A percentile compares a stretch with the other conserved stretches of the same genome.
Evolutionary conservation across 257 asterid genomes (phyloP).

Genomic region (Rauvolfia tetraphylla): DNA sequence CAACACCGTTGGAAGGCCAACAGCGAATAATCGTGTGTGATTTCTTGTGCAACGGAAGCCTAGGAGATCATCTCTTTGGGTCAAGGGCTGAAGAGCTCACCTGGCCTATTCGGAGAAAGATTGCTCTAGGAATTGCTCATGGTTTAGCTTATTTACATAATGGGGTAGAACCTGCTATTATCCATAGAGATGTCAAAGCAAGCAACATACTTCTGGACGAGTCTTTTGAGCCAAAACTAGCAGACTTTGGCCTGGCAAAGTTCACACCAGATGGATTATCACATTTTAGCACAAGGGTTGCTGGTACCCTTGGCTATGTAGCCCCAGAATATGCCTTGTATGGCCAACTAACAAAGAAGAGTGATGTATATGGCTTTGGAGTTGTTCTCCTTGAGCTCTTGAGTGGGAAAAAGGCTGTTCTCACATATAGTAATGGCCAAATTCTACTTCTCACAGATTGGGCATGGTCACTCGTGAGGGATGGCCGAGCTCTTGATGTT

Average conservation of each 20-base stretch:
- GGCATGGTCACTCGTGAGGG: constrained; percentile 25
- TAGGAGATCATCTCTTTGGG: constrained; percentile 19
- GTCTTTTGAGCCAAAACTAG: constrained; percentile 17
- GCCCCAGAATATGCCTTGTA: constrained; percentile 23
- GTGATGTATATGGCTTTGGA: constrained; percentile 26
- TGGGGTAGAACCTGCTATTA: constrained; percentile 16
- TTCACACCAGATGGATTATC: constrained; percentile 26
- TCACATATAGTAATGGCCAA: background rate
- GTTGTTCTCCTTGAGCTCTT: constrained; percentile 25
- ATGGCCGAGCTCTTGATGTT: constrained; percentile 12
- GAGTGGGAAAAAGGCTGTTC: constrained; percentile 22
- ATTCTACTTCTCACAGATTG: constrained; percentile 11
- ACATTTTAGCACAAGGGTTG: constrained; percentile 24
- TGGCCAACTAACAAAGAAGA: constrained; percentile 18
- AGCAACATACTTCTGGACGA: constrained; percentile 21
- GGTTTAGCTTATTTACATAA: constrained; percentile 23
- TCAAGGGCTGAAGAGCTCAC: background rate
- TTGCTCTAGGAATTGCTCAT: constrained; percentile 17
- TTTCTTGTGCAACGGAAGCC: constrained; percentile 16
- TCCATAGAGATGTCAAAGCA: constrained; percentile 25
- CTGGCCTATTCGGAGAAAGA: constrained; percentile 21
- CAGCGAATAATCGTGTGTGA: constrained; percentile 24
- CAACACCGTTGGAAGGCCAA: constrained; percentile 16
- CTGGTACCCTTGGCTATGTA: constrained; percentile 25
- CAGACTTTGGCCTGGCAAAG: constrained; percentile 25